Percentiles rank a stretch among this genome's conserved stretches.
Evolutionary conservation across 2,329 filamentous ascomycete species (phyloP).

Genomic region (Macroventuria anomochaeta): DNA sequence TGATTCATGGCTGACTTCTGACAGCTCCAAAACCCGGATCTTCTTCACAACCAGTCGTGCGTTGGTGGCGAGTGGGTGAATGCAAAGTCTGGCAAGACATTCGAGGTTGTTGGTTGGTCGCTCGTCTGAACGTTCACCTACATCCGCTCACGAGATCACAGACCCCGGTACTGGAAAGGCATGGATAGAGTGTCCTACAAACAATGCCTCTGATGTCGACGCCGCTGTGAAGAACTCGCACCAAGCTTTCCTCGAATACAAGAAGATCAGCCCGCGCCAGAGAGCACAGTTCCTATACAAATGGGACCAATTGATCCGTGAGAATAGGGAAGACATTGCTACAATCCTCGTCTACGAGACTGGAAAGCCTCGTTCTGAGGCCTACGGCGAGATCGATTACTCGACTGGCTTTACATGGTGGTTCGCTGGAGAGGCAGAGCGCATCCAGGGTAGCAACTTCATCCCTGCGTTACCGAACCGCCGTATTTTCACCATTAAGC

Average conservation of each 20-base stretch:
- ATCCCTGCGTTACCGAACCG: slow-evolving; percentile 66
- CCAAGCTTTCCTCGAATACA: slow-evolving; percentile 66
- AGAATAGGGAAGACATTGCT: slow-evolving; percentile 67
- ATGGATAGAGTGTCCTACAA: slow-evolving; percentile 57
- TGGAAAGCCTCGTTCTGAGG: slow-evolving; percentile 60
- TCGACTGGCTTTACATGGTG: slow-evolving; percentile 62
- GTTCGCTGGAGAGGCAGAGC: slow-evolving; percentile 61
- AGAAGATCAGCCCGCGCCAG: slow-evolving; percentile 64
- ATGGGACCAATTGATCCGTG: slow-evolving; percentile 70
- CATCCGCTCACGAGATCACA: slow-evolving; percentile 35
- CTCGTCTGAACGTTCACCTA: neutral
- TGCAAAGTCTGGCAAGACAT: slow-evolving; percentile 63
- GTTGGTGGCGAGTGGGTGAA: slow-evolving; percentile 63
- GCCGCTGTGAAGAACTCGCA: slow-evolving; percentile 65
- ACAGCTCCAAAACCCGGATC: slow-evolving; percentile 60
- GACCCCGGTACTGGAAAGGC: slow-evolving; percentile 59
- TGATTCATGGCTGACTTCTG: slow-evolving; percentile 4
- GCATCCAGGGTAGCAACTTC: slow-evolving; percentile 67
- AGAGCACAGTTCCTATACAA: slow-evolving; percentile 68
- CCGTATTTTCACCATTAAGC: slow-evolving; percentile 74
- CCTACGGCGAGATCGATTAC: slow-evolving; percentile 62
- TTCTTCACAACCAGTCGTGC: slow-evolving; percentile 63
- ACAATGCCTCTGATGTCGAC: slow-evolving; percentile 66
- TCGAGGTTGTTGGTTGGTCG: slow-evolving; percentile 60
- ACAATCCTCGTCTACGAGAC: slow-evolving; percentile 67